A percentile compares a stretch with the other conserved stretches of the same genome.
Conservation (phyloP, 257 asterid species). For the Salvia splendens region DNA sequence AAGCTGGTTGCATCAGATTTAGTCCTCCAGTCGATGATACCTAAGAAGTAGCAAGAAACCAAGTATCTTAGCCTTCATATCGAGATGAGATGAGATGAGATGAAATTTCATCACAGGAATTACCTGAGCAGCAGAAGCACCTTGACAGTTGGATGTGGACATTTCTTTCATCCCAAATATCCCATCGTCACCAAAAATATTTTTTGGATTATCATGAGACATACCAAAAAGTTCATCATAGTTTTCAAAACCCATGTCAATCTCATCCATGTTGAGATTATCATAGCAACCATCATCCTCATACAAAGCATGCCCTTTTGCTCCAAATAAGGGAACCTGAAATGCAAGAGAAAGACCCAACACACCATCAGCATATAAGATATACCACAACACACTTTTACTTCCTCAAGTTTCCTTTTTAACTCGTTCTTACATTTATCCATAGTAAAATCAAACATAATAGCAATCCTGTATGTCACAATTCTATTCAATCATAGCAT, state of each 20-base stretch:
- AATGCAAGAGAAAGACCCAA: conserved; percentile 16
- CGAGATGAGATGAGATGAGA: not conserved
- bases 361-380: not conserved
- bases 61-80: conserved; percentile 6
- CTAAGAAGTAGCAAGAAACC: conserved; percentile 37
- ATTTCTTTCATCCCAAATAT: conserved; percentile 51
- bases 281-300: conserved; percentile 49
- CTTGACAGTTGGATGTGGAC: conserved; percentile 45
- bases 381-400: not conserved
- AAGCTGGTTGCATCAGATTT: conserved; percentile 57
- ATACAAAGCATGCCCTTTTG: conserved; percentile 39
- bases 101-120: conserved; percentile 10
- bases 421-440: not conserved
- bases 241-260: conserved; percentile 56
- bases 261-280: conserved; percentile 53
- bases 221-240: conserved; percentile 56
- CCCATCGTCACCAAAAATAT: conserved; percentile 49
- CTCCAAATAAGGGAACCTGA: conserved; percentile 42
- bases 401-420: not conserved
- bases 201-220: conserved; percentile 46
- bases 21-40: conserved; percentile 54
- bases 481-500: not conserved
- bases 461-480: not conserved
- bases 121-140: conserved; percentile 53
- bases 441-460: not conserved